These are phyloP conservation scores for Gardenia jasminoides DNA, from an alignment of 257 asterid species.

Conservation along the genomic window DNA sequence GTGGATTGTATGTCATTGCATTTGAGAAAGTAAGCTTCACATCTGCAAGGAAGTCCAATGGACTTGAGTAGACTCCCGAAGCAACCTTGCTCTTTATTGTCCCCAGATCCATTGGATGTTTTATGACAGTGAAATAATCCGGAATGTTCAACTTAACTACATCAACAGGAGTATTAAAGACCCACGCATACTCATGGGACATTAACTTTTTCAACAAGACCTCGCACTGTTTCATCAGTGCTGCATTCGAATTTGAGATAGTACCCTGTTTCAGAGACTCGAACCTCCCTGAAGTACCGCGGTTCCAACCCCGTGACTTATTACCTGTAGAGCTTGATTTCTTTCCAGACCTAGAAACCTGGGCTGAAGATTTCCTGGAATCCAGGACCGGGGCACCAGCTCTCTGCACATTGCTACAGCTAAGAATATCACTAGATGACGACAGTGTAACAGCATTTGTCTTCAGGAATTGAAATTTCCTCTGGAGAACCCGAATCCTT, in stretches of 20 bases:
- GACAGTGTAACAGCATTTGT: constrained; percentile 43
- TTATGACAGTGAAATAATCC: constrained; percentile 68
- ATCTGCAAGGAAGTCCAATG: constrained; percentile 71
- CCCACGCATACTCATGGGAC: constrained; percentile 58
- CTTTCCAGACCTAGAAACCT: constrained; percentile 35
- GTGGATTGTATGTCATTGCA: constrained; percentile 83
- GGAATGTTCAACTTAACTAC: constrained; percentile 61
- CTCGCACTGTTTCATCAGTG: constrained; percentile 60
- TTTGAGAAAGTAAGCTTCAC: constrained; percentile 78
- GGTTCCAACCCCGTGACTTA: constrained; percentile 48
- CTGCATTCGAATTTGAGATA: constrained; percentile 31
- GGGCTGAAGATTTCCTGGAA: constrained; percentile 38
- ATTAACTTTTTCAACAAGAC: constrained; percentile 65
- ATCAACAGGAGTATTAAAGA: constrained; percentile 79
- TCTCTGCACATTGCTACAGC: constrained; percentile 43
- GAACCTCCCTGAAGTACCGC: constrained; percentile 63
- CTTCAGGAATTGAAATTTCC: constrained; percentile 44
- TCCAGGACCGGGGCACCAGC: constrained; percentile 35
- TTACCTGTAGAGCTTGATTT: constrained; percentile 23
- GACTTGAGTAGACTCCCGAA: constrained; percentile 52
- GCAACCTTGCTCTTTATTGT: constrained; percentile 62
- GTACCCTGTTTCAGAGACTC: constrained; percentile 34
- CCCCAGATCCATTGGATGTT: constrained; percentile 92
- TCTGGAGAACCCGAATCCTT: constrained; percentile 51
- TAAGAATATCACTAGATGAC: constrained; percentile 49